Evolutionary conservation across 345 rosid genomes (phyloP), one percentile per base, ranked within the genome.

Genomic region (Reutealis trisperma): DNA sequence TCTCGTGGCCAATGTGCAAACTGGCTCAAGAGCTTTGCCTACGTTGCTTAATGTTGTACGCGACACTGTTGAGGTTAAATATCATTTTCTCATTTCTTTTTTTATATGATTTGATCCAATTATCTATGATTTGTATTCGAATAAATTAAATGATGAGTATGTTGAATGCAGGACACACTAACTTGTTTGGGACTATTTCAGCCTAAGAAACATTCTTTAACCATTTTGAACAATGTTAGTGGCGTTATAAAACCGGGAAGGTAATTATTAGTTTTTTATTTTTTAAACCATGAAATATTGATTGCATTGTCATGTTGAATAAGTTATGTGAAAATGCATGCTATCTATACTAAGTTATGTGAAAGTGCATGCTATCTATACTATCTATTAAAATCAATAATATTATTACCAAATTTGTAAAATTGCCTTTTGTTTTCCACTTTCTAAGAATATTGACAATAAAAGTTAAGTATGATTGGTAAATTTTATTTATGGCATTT

Each of bases 1-100:
- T 41, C 71, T 94, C 21, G 84, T 30, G 27, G 95, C 95, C 45
- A 73, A 86, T 57, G 92, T 90, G 75, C 91, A 87, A 81, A 88
- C 83, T 37, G 95, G 94, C 25, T 83, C 87, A 4, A 87, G 98
- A 87, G 97, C 98, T 49, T 87, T 94, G 67, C 98, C 98, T 1
- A 93, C 97, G 67, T 87, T 94, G 86, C 76, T 85, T 71, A 94
- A 94, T 73, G 87, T 78, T 22, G 66, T 87, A 66, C 97, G 90
- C 44, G 86, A 94, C 78, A 62, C 84, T 11, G 1, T 88, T 52
- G 97, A 94, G 96, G 97, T 94, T 13, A 42, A 32, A 47, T 51
- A 37, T 70, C 37, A 32, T 55, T 24, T 45, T 25, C 21, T 74
- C 49, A 6, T 59, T 70, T 66, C 10, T 67, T 21, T n/a, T 21